Base-by-base conservation (phyloP, 2,329 filamentous ascomycete genomes). In the Aspergillus pseudoterreus region DNA sequence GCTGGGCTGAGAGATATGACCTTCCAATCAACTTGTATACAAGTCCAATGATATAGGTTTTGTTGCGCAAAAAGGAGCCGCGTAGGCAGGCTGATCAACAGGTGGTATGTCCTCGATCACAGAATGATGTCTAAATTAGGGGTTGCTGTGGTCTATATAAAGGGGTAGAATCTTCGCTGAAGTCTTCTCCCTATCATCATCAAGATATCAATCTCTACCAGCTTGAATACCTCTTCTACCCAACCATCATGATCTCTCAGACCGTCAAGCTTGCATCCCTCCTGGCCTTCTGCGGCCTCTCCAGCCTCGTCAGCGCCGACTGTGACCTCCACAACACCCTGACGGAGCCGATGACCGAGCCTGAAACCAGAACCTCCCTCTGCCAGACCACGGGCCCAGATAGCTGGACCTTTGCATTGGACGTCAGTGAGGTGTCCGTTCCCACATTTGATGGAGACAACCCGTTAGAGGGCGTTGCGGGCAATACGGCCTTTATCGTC, bases 381-480 rank as follows among this genome's bases (percentile, higher is more conserved):
- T 41, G 45, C 45, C 17, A 24, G 6, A 12, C 35, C 19, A 15
- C n/a, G 22, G 35, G 35, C 17, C 32, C 19, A 3, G 45, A 47
- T 9, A n/a, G 32, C 35, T 47, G 35, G 45, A 47, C 33, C 4
- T 47, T 47, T 27, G 35, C 45, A n/a, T 14, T 47, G 45, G 17
- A 47, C 5, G 17, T 47, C 10, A 39, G 45, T 27, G 11, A 1
- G 19, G 45, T 47, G 10, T 12, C 17, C 11, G 45, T 41, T 6
- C 45, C 45, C 3, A 47, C 45, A 6, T 41, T 47, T 17, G 35
- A 47, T 19, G 15, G 19, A 15, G 45, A 27, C 15, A 41, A 41
- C 24, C 10, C 45, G 14, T 27, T 47, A 11, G 33, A 10, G 9
- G 45, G 45, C 8, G 22, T 47, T 14, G 45, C 21, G 2, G 35